Conservation (phyloP, 805 yeast species). For the Teunomyces aglyptinius region DNA sequence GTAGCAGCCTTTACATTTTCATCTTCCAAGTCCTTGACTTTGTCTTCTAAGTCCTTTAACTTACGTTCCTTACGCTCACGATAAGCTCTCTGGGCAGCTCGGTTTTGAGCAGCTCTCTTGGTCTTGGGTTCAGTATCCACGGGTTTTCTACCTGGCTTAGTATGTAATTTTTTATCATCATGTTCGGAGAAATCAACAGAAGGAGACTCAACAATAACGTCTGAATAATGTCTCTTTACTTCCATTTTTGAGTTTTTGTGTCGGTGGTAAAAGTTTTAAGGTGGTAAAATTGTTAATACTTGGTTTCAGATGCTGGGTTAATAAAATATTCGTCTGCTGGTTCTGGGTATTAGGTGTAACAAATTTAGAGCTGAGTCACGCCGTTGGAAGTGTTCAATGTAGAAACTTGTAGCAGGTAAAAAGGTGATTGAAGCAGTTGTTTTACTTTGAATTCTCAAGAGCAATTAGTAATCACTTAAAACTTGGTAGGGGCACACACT, state of each 20-base stretch:
- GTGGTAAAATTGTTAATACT: too few species aligned
- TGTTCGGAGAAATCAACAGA: slow-evolving; percentile 15
- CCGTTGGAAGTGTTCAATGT: not conserved
- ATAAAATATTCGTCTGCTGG: too few species aligned
- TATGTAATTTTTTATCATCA: slow-evolving; percentile 37
- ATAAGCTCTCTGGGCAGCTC: slow-evolving; percentile 98
- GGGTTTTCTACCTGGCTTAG: slow-evolving; percentile 82
- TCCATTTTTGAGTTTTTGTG: not conserved
- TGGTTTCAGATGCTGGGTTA: too few species aligned
- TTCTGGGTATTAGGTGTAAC: not conserved
- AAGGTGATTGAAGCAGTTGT: not conserved
- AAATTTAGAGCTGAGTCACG: not conserved
- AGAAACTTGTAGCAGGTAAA: not conserved
- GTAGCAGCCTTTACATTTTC: slow-evolving; percentile 65
- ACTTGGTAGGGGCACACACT: not conserved
- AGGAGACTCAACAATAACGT: slow-evolving; percentile 6
- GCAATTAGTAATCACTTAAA: slow-evolving; percentile 2
- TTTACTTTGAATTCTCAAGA: not conserved
- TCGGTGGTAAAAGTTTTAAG: too few species aligned
- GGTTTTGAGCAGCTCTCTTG: slow-evolving; percentile 92
- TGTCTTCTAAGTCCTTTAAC: slow-evolving; percentile 79
- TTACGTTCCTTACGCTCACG: slow-evolving; percentile 89
- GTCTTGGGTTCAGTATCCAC: slow-evolving; percentile 75
- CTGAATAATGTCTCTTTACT: slow-evolving; percentile 30
- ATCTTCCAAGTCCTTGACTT: slow-evolving; percentile 69